Percentiles rank a stretch among this genome's conserved stretches.
These are phyloP conservation scores for Xerocomellus chrysenteron DNA, from an alignment of 768 basidiomycete genomes.

Conservation along the genomic window DNA sequence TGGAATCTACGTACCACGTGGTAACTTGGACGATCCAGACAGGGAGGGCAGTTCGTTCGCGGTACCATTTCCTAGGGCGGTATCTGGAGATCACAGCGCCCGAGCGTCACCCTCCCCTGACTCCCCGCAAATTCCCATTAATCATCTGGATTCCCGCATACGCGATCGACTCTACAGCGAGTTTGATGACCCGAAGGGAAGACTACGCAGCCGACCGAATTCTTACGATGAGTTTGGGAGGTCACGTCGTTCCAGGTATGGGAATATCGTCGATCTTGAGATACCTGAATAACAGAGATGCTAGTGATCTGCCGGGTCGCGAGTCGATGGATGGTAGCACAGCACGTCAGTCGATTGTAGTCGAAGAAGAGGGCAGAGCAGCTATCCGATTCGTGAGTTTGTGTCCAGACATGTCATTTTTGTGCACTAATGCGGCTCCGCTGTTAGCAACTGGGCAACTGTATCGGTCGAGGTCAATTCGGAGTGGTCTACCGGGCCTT, in stretches of 20 bases:
- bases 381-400: conserved; percentile 77
- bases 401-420: background rate
- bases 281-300: conserved; percentile 48
- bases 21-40: conserved; percentile 34
- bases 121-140: conserved; percentile 27
- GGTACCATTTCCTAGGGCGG: conserved; percentile 67
- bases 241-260: conserved; percentile 61
- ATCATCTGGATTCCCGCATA: conserved; percentile 41
- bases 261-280: conserved; percentile 70
- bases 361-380: conserved; percentile 79
- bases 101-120: conserved; percentile 39
- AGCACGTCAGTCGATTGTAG: conserved; percentile 66
- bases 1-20: conserved; percentile 46
- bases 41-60: conserved; percentile 37
- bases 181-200: conserved; percentile 53
- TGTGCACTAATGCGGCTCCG: conserved; percentile 9
- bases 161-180: conserved; percentile 72
- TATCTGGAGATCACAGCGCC: conserved; percentile 49
- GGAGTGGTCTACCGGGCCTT: conserved; percentile 94
- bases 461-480: conserved; percentile 96
- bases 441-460: conserved; percentile 91
- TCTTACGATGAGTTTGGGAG: conserved; percentile 69
- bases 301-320: conserved; percentile 63
- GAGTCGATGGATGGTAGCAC: conserved; percentile 65
- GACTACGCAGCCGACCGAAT: conserved; percentile 57